Base-by-base conservation (phyloP, 257 asterid genomes). In the Fraxinus cuspidata region DNA sequence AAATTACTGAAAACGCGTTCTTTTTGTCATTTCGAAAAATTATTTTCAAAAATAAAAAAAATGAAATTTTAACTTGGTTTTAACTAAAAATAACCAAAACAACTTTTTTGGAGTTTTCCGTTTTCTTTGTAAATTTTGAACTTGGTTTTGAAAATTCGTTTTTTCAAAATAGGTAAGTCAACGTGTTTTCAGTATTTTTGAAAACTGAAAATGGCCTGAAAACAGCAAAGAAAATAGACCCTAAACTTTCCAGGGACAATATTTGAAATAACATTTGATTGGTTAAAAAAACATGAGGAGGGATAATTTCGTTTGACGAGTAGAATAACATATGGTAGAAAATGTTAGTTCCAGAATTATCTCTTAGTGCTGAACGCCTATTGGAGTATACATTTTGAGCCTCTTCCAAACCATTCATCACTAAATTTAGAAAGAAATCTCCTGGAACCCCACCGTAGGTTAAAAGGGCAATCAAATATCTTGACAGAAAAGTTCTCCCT, bases 361-460 rank as follows among this genome's bases (percentile, higher is more conserved):
- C 98, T 89, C 85, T 90, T 6, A 94, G 73, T 23, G 98, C 98
- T 27, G 87, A 85, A 38, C 81, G 84, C 83, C 9, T 81, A 73
- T 88, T 74, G 28, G 91, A 71, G 84, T 84, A 91, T 69, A 89
- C 81, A 44, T 76, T 86, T 58, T 65, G 85, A 23, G 90, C 81
- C 42, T 90, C 94, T 68, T 89, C 89, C 79, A 92, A 78, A 38
- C 91, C 90, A 75, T 71, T 81, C 1, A 0, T 73, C 75, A 91
- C 84, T 74, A 89, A 72, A 72, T 85, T 84, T 67, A 90, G 78
- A 76, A 94, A 94, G 85, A 86, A 88, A 29, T 74, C 86, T 74
- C 53, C 73, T 0, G 96, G 94, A 73, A 94, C 92, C 68, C 92
- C 94, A 42, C 97, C 97, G 79, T 90, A 91, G 85, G 80, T 85